Conservation (phyloP, 2,329 filamentous ascomycete species). For the Calonectria pteridis region DNA sequence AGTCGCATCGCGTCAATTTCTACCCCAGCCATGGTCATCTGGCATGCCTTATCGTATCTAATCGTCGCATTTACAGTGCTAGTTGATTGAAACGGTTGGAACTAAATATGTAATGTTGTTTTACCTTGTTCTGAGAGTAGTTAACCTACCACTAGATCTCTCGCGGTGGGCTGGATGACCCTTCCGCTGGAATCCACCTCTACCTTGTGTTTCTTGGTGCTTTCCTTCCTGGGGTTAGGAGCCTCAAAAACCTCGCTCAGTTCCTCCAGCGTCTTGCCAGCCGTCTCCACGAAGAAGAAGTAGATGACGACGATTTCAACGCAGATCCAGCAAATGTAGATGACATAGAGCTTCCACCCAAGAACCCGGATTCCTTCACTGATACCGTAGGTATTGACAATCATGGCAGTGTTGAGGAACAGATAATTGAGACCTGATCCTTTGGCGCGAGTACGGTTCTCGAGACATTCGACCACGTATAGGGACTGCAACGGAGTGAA, state of each 20-base stretch:
- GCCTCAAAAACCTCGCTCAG: conserved; percentile 44
- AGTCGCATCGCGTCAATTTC: too few species aligned
- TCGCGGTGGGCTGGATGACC: not conserved
- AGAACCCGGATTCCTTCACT: conserved; percentile 35
- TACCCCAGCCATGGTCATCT: too few species aligned
- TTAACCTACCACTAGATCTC: not conserved
- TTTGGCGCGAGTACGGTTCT: conserved; percentile 16
- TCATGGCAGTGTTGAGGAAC: not conserved
- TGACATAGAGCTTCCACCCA: conserved; percentile 53
- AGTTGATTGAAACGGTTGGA: too few species aligned
- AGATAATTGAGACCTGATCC: not conserved
- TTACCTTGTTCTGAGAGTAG: not conserved
- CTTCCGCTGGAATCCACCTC: not conserved
- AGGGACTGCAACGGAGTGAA: not conserved
- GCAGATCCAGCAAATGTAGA: conserved; percentile 50
- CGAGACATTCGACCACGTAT: conserved; percentile 8
- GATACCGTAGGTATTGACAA: conserved; percentile 1
- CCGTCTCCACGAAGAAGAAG: conserved; percentile 51
- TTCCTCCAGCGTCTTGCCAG: conserved; percentile 44
- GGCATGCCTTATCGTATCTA: too few species aligned
- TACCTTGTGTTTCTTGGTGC: not conserved
- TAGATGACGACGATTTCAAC: conserved; percentile 48
- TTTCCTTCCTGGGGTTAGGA: conserved; percentile 28
- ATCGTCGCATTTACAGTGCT: too few species aligned
- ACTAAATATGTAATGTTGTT: not conserved